phyloP scores from a whole-genome alignment of 2,329 filamentous ascomycete genomes.

The Moelleriella libera region DNA sequence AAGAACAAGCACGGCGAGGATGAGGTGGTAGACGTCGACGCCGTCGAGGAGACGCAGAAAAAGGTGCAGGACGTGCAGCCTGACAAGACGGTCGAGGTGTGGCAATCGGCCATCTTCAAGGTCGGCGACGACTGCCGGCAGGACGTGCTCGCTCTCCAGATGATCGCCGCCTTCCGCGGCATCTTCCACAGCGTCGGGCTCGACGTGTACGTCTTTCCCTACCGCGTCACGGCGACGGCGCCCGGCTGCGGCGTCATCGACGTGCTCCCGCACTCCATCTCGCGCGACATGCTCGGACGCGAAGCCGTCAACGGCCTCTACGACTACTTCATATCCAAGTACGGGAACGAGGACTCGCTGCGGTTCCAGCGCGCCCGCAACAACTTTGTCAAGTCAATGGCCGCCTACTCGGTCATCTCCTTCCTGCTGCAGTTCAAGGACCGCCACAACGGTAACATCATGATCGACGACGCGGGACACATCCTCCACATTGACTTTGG shows the following conservation, averaged over 20 bases:
- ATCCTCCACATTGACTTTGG: conserved; percentile 98
- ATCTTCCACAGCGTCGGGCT: conserved; percentile 93
- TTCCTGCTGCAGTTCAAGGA: conserved; percentile 98
- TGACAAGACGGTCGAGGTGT: conserved; percentile 71
- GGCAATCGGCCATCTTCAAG: conserved; percentile 99
- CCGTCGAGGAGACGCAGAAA: conserved; percentile 27
- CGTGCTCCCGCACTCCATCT: conserved; percentile 93
- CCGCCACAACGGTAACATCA: conserved; percentile 98
- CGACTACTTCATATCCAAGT: conserved; percentile 96
- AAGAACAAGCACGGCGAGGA: conserved; percentile 44
- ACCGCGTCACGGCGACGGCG: conserved; percentile 92
- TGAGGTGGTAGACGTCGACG: conserved; percentile 6
- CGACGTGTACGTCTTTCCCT: conserved; percentile 93
- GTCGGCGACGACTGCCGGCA: conserved; percentile 97
- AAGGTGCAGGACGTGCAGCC: conserved; percentile 6
- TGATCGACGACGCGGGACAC: conserved; percentile 94
- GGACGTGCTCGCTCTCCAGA: conserved; percentile 89
- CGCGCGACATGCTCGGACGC: conserved; percentile 93
- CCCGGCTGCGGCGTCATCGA: conserved; percentile 97
- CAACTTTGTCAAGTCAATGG: conserved; percentile 99
- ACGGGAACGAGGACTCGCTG: conserved; percentile 89
- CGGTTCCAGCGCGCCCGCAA: conserved; percentile 87
- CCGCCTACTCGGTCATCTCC: conserved; percentile 92
- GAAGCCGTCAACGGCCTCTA: conserved; percentile 97
- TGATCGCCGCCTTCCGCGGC: conserved; percentile 93